Percentiles rank a stretch among this genome's conserved stretches.
Evolutionary conservation across 139 green algal species (phyloP).

Genomic region (Asterochloris erici): DNA sequence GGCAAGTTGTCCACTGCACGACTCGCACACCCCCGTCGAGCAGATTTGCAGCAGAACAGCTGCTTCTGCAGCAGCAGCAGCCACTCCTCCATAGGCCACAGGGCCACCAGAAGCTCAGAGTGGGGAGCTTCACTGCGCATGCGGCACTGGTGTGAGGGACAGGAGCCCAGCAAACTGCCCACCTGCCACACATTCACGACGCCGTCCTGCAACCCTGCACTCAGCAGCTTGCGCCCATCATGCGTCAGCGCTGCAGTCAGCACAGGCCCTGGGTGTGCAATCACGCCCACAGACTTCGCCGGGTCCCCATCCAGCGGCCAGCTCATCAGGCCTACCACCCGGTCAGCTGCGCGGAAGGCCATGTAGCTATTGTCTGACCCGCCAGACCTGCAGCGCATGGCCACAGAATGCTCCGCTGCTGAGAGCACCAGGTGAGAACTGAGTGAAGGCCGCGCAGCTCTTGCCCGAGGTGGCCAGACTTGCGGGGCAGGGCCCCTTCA

Average conservation of each 20-base stretch:
- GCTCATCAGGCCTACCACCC: slow-evolving; percentile 58
- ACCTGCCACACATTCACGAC: slow-evolving; percentile 59
- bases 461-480: no score
- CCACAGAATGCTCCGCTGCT: no score
- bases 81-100: no score
- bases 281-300: slow-evolving; percentile 53
- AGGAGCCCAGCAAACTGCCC: slow-evolving; percentile 1
- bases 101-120: no score
- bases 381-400: slow-evolving; percentile 19
- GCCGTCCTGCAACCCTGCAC: slow-evolving; percentile 41
- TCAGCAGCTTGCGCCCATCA: slow-evolving; percentile 65
- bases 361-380: slow-evolving; percentile 37
- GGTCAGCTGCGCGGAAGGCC: slow-evolving; percentile 51
- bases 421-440: no score
- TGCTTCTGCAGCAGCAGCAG: no score
- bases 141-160: neutral
- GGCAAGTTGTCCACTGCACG: neutral
- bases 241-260: slow-evolving; percentile 41
- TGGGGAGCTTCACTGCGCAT: no score
- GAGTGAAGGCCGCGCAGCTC: no score
- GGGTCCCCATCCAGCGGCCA: slow-evolving; percentile 68
- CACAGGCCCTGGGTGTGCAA: slow-evolving; percentile 67
- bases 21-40: no score
- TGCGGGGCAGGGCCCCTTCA: no score
- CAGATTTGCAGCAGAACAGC: no score